Evolutionary conservation across 1,139 yeast species (phyloP).

Genomic region (Wickerhamomyces sp.): DNA sequence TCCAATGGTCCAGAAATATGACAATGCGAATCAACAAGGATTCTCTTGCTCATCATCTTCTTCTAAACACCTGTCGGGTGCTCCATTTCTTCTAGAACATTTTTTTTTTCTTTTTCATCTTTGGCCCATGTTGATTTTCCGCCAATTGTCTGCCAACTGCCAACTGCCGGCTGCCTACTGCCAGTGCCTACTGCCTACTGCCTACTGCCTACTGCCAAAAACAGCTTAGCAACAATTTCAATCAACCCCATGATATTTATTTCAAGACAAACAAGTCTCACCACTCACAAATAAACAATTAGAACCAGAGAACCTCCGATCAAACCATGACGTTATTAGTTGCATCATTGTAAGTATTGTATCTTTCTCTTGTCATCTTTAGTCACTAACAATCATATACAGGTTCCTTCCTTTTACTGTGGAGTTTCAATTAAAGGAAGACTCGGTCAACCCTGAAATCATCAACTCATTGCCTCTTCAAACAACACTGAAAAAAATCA

Average conservation of each 20-base stretch:
- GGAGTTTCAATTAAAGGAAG: slow-evolving; percentile 49
- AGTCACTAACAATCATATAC: slow-evolving; percentile 6
- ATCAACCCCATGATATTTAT: too few species aligned
- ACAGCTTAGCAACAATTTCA: too few species aligned
- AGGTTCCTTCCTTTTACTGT: slow-evolving; percentile 72
- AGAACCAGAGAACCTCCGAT: neutral
- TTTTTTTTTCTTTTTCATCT: too few species aligned
- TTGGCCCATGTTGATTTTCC: too few species aligned
- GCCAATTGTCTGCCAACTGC: too few species aligned
- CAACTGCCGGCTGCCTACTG: too few species aligned
- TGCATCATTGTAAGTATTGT: slow-evolving; percentile 53
- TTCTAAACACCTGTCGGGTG: too few species aligned
- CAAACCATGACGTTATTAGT: slow-evolving; percentile 49
- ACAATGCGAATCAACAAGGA: slow-evolving; percentile 57
- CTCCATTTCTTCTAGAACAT: too few species aligned
- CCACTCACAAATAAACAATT: slow-evolving; percentile 25
- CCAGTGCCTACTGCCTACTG: too few species aligned
- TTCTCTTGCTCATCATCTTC: neutral
- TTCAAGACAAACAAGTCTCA: slow-evolving; percentile 9
- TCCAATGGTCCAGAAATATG: slow-evolving; percentile 34
- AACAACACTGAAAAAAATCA: neutral
- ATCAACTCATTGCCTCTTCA: neutral
- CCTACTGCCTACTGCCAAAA: too few species aligned
- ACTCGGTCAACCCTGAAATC: neutral
- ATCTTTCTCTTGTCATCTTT: neutral